Base-by-base conservation (phyloP, 73 alveolate genomes). In the Paramecium sonneborni region DNA sequence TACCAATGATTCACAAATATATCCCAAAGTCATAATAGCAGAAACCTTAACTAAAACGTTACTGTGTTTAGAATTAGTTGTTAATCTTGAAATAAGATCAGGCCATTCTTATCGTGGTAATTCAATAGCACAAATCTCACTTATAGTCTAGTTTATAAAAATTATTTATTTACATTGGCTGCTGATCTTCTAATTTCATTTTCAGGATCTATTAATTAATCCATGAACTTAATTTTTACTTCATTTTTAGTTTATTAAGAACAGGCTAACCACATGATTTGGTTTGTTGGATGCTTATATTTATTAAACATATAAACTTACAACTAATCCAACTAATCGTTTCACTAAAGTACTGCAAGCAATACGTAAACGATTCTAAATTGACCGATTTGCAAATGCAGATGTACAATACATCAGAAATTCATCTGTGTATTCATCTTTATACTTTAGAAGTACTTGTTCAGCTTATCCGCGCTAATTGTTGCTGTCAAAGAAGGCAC, bases 21-120 rank as follows among this genome's bases (percentile, higher is more conserved):
- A 79, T 9, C 90, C 90, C 10, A 79, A 44, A 24, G 90, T 79
- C 90, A 79, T 79, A 2, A 79, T 43, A 14, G 90, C 90, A 41
- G 90, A 79, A 5, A 43, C 55, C n/a, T 62, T 79, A 20, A 79
- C 55, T 23, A 38, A 24, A 5, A 79, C 48, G 10, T 79, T 23
- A 21, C 43, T 39, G 9, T 79, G 69, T 24, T 39, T 79, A 4
- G 76, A 24, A 12, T 79, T 38, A 5, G 39, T 23, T 3, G 55
- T 39, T 10, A 79, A 34, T 20, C 55, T 79, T 23, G 44, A 20
- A 12, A 79, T 79, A 2, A 79, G 72, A 24, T 79, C 90, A 41
- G 90, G 74, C 90, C 90, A 79, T 23, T 79, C 69, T 12, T 46
- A 39, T 6, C 74, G 46, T 79, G 90, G 90, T 12, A 79, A 43